Percentiles rank a stretch among this genome's conserved stretches.
Evolutionary conservation across 2,329 filamentous ascomycete genomes (phyloP).

Genomic region (Hirsutella minnesotensis): DNA sequence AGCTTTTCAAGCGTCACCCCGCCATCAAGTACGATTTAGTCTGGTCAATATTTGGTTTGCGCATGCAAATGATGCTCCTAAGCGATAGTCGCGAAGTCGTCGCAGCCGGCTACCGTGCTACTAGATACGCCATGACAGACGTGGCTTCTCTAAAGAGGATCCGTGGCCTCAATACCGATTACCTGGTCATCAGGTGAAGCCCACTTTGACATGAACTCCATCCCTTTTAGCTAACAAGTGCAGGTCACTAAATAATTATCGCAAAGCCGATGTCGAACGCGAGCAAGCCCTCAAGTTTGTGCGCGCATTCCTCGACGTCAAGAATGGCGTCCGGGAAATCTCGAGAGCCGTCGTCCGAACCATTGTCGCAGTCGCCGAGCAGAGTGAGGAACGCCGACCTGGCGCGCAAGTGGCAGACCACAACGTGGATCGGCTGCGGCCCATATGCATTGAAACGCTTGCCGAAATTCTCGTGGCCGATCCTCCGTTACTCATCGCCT

Average conservation of each 20-base stretch:
- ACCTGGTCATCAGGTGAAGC: constrained; percentile 58
- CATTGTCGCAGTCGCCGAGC: constrained; percentile 81
- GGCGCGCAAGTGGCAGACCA: constrained; percentile 58
- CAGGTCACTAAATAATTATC: constrained; percentile 82
- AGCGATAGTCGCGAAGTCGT: constrained; percentile 94
- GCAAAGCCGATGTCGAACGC: constrained; percentile 91
- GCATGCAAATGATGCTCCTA: constrained; percentile 91
- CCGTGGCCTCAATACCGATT: constrained; percentile 78
- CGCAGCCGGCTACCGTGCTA: constrained; percentile 86
- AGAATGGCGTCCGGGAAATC: constrained; percentile 79
- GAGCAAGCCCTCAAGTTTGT: constrained; percentile 97
- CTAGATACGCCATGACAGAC: constrained; percentile 89
- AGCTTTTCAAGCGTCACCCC: constrained; percentile 86
- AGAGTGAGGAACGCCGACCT: constrained; percentile 74
- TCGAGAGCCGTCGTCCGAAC: constrained; percentile 80
- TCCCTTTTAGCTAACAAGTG: constrained; percentile 4
- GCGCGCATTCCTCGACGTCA: constrained; percentile 87
- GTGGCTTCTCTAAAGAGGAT: constrained; percentile 81
- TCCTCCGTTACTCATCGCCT: constrained; percentile 66
- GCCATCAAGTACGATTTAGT: constrained; percentile 93
- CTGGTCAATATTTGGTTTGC: constrained; percentile 87
- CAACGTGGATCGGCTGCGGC: constrained; percentile 70
- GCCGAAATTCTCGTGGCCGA: constrained; percentile 85
- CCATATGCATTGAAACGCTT: constrained; percentile 86
- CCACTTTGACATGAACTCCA: too few relatives aligned